Conservation (phyloP, 176 grass and related monocot species). For the Carex pumila region DNA sequence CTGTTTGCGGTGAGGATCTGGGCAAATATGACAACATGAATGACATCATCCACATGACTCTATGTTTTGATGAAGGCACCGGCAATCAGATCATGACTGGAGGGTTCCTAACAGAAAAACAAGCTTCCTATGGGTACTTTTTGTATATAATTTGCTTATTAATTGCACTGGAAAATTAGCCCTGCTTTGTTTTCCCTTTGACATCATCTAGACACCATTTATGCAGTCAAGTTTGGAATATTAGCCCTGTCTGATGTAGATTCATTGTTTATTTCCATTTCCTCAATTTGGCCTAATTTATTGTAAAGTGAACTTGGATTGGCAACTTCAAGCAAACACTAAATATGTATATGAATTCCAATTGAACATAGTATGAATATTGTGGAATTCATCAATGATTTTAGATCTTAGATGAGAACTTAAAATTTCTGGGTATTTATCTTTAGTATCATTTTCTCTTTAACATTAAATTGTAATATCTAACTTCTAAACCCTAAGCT, state of each 20-base stretch:
- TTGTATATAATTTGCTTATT: conserved; percentile 12
- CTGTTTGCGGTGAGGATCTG: conserved; percentile 91
- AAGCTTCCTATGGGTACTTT: conserved; percentile 85
- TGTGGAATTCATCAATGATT: background rate
- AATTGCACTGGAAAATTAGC: background rate
- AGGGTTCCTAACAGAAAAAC: conserved; percentile 91
- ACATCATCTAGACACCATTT: background rate
- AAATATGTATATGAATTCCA: background rate
- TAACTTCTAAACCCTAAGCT: background rate
- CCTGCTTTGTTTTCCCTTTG: background rate
- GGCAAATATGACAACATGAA: conserved; percentile 88
- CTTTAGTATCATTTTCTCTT: background rate
- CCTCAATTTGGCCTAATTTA: background rate
- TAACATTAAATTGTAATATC: background rate
- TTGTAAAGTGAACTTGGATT: background rate
- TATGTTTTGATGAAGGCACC: conserved; percentile 98
- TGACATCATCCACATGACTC: conserved; percentile 96
- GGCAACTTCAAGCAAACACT: background rate
- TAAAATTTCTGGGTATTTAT: background rate
- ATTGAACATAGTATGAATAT: background rate
- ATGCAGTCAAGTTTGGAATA: background rate
- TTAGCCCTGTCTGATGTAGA: background rate
- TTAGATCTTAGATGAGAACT: background rate
- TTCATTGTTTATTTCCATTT: conserved; percentile 4
- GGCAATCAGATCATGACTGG: conserved; percentile 96